Conservation (phyloP, 257 asterid species). For the Solanum paucissectum region DNA sequence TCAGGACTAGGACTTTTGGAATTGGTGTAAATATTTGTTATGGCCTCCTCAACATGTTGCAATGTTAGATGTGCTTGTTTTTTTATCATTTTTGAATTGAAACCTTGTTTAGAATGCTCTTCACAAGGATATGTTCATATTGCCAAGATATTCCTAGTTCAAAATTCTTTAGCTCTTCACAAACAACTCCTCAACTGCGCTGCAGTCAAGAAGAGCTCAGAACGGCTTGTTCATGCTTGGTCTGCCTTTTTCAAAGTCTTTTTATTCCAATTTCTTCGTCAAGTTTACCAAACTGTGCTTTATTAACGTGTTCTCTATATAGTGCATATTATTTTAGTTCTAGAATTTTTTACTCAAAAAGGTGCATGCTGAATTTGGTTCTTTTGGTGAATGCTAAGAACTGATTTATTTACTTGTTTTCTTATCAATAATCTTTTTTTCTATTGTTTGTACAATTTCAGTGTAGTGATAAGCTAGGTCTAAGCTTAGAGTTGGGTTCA, state of each 20-base stretch:
- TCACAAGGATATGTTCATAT: neutral
- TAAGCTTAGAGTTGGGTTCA: slow-evolving; percentile 96
- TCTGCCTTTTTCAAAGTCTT: neutral
- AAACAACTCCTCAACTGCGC: neutral
- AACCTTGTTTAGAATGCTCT: neutral
- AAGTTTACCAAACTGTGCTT: neutral
- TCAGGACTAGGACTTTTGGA: neutral
- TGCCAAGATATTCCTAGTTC: neutral
- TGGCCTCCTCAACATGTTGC: neutral
- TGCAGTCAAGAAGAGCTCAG: neutral
- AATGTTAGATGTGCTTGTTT: neutral
- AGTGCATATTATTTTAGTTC: neutral
- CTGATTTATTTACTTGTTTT: neutral
- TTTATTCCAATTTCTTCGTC: neutral
- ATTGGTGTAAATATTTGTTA: neutral
- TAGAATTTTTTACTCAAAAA: neutral
- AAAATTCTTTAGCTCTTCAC: neutral
- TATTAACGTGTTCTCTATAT: neutral
- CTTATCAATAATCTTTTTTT: neutral
- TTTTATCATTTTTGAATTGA: neutral
- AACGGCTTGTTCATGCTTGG: neutral
- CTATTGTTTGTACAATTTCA: slow-evolving; percentile 38
- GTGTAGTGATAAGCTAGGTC: slow-evolving; percentile 99
- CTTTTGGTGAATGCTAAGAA: neutral
- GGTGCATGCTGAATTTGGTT: neutral